phyloP scores from a whole-genome alignment of 768 basidiomycete genomes.

The Tephrocybe rancida region DNA sequence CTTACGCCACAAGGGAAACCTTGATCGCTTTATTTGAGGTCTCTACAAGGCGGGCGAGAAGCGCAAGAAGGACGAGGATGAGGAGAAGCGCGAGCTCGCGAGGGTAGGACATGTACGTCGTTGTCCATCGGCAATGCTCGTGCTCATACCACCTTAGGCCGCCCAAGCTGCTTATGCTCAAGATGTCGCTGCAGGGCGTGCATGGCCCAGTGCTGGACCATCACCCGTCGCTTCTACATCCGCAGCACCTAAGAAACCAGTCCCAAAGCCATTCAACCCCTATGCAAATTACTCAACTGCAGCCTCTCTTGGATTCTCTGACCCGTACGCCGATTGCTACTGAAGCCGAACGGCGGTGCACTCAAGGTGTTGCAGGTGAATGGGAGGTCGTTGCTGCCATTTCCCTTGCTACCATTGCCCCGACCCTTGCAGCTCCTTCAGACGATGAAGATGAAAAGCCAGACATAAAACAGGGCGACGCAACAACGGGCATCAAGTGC shows the following conservation, averaged over 20 bases:
- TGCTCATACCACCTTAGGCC: constrained; percentile 44
- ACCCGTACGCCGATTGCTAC: constrained; percentile 73
- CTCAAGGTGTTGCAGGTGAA: constrained; percentile 72
- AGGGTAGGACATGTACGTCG: constrained; percentile 80
- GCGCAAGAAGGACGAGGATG: constrained; percentile 80
- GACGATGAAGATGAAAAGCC: constrained; percentile 14
- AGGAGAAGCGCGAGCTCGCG: constrained; percentile 87
- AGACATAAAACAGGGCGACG: constrained; percentile 18
- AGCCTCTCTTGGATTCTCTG: constrained; percentile 76
- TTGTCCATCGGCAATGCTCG: too few relatives aligned
- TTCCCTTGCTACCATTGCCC: constrained; percentile 38
- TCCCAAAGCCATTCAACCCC: constrained; percentile 59
- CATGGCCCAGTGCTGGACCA: constrained; percentile 36
- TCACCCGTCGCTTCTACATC: constrained; percentile 37
- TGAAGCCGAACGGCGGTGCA: constrained; percentile 58
- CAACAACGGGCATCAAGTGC: constrained; percentile 33
- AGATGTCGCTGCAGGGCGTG: constrained; percentile 73
- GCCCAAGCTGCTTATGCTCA: constrained; percentile 80
- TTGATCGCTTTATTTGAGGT: constrained; percentile 88
- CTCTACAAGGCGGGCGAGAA: constrained; percentile 94
- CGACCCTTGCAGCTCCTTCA: constrained; percentile 22
- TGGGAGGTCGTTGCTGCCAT: constrained; percentile 84
- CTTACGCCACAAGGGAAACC: constrained; percentile 90
- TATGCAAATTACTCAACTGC: constrained; percentile 89
- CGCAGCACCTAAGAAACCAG: constrained; percentile 39